Conservation (phyloP, 306 rosid genomes). For the Castanea crenata region DNA sequence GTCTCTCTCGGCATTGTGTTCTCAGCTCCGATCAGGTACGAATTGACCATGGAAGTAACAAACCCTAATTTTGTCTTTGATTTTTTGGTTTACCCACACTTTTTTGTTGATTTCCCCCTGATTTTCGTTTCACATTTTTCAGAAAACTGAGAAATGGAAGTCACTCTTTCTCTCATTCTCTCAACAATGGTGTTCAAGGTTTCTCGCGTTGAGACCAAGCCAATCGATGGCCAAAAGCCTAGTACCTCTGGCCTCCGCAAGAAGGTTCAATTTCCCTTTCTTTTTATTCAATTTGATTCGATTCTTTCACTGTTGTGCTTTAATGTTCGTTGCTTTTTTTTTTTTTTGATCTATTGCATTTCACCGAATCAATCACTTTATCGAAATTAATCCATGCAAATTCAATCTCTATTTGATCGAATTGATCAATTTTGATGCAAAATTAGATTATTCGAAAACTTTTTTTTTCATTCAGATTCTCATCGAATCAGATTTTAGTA, state of each 20-base stretch:
- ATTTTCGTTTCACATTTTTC: no score
- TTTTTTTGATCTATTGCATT: conserved; percentile 9
- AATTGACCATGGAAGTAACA: no score
- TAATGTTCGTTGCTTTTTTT: background rate
- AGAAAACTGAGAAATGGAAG: no score
- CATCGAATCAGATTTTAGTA: conserved; percentile 21
- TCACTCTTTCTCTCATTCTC: conserved; percentile 3
- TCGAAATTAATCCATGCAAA: background rate
- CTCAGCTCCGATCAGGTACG: no score
- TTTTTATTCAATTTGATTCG: background rate
- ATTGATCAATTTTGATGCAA: conserved; percentile 6
- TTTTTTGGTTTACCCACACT: no score
- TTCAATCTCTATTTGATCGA: conserved; percentile 33
- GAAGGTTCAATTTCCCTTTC: conserved; percentile 49
- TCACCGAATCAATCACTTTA: conserved; percentile 14
- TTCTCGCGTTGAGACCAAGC: conserved; percentile 53
- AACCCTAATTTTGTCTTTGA: no score
- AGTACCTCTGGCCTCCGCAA: conserved; percentile 99
- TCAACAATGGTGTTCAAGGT: conserved; percentile 68
- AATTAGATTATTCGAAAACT: background rate
- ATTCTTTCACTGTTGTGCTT: background rate
- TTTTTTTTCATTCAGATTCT: background rate
- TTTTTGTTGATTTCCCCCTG: no score
- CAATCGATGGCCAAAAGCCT: conserved; percentile 97
- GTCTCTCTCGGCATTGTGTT: no score